These are phyloP conservation scores for Saccharomyces pastorianus DNA, from an alignment of 1,139 yeast species.

Conservation along the genomic window DNA sequence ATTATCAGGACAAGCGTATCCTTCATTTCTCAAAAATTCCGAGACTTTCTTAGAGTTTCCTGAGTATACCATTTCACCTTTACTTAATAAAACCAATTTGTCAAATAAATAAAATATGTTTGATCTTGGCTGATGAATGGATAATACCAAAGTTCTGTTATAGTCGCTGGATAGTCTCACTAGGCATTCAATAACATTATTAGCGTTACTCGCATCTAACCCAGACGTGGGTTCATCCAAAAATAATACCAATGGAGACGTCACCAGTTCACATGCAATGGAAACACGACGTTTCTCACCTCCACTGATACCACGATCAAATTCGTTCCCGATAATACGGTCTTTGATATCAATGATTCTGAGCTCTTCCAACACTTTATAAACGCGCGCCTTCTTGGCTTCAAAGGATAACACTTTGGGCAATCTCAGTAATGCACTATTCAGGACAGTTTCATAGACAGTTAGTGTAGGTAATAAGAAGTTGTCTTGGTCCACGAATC, in stretches of 20 bases:
- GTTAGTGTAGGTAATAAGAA: conserved; percentile 84
- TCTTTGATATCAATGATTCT: conserved; percentile 79
- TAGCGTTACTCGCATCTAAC: conserved; percentile 85
- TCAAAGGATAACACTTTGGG: conserved; percentile 69
- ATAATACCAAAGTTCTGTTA: conserved; percentile 79
- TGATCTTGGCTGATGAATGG: conserved; percentile 97
- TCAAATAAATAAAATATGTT: conserved; percentile 89
- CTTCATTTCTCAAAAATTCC: conserved; percentile 66
- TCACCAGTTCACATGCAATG: conserved; percentile 82
- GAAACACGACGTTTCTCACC: conserved; percentile 87
- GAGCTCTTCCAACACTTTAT: conserved; percentile 77
- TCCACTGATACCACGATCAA: conserved; percentile 88
- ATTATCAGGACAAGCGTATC: conserved; percentile 78
- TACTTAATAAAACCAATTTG: conserved; percentile 67
- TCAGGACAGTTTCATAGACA: conserved; percentile 88
- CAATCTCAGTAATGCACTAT: conserved; percentile 79
- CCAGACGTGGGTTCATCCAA: conserved; percentile 94
- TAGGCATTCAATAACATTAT: conserved; percentile 78
- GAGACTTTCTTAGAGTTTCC: conserved; percentile 69
- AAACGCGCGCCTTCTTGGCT: conserved; percentile 70
- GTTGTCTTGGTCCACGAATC: conserved; percentile 96
- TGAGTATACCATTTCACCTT: conserved; percentile 79
- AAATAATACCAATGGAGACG: conserved; percentile 73
- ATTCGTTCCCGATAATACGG: conserved; percentile 79
- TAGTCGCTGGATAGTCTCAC: conserved; percentile 73